These are phyloP conservation scores for Coemansia umbellata DNA, from an alignment of 192 early-diverging fungal species.

Conservation along the genomic window DNA sequence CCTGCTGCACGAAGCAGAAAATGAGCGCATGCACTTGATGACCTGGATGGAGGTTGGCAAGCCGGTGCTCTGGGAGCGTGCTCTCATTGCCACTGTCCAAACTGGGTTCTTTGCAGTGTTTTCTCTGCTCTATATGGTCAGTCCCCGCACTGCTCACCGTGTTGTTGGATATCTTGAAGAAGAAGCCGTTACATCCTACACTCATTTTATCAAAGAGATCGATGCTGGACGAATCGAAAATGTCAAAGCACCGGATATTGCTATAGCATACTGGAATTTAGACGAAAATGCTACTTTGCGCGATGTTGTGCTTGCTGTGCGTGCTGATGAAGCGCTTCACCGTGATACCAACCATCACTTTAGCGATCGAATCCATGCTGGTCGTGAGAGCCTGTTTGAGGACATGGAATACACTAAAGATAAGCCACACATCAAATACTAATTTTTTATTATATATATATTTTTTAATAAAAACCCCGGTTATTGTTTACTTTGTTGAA, in stretches of 20 bases:
- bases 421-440: slow-evolving; percentile 37
- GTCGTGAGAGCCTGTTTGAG: slow-evolving; percentile 52
- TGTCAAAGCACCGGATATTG: slow-evolving; percentile 75
- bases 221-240: slow-evolving; percentile 70
- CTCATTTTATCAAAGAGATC: slow-evolving; percentile 79
- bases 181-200: slow-evolving; percentile 88
- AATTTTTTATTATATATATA: background rate
- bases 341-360: slow-evolving; percentile 90
- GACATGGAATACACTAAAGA: slow-evolving; percentile 26
- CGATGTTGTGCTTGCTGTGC: slow-evolving; percentile 82
- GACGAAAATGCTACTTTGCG: slow-evolving; percentile 62
- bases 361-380: slow-evolving; percentile 58
- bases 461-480: background rate
- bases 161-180: slow-evolving; percentile 93
- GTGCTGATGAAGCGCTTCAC: slow-evolving; percentile 87
- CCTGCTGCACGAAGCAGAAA: slow-evolving; percentile 89
- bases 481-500: background rate
- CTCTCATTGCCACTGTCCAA: slow-evolving; percentile 71
- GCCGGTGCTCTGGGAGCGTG: slow-evolving; percentile 59
- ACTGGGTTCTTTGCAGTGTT: slow-evolving; percentile 89
- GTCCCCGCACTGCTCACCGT: slow-evolving; percentile 77
- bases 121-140: slow-evolving; percentile 75
- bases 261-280: slow-evolving; percentile 81
- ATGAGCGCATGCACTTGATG: slow-evolving; percentile 73
- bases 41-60: slow-evolving; percentile 75